Evolutionary conservation across 2,329 filamentous ascomycete genomes (phyloP), one percentile per base, ranked within the genome.

Genomic region (Helotiales sp.): DNA sequence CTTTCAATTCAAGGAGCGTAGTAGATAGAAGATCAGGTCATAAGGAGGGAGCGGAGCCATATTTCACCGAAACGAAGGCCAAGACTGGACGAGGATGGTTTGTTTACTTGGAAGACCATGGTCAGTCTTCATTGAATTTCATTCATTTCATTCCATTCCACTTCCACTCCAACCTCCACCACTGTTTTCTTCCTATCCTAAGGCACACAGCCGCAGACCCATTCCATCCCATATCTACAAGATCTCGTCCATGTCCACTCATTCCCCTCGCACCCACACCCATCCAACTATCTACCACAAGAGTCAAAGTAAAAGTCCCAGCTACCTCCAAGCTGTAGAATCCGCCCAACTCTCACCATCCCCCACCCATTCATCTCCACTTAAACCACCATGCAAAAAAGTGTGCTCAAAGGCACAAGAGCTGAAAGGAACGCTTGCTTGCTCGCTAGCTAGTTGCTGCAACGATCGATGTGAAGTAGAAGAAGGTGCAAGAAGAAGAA

Each of bases 391-490:
- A 43, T 52, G 32, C 47, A 45, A 43, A 34, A 40, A 62, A 54
- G 32, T 20, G 40, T 45, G 40, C 47, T 24, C 30, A 62, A 30
- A 43, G 45, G 30, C 26, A 60, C n/a, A n/a, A n/a, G n/a, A n/a
- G n/a, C n/a, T n/a, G n/a, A 61, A 54, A 40, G 15, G 32, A 57
- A 57, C 54, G 54, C 54, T 57, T 34, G 52, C 52, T 55, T 24
- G 54, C 54, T 57, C 7, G 32, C 54, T 57, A 22, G 30, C 54
- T 26, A 50, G 37, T 17, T 55, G 32, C 34, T 49, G 47, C 55
- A 60, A 65, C 40, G 63, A 59, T 55, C 63, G 32, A 54, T 61
- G 49, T 30, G 32, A 60, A 57, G 30, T 37, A 62, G 24, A 62
- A 45, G 8, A 45, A 45, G 40, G 40, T 17, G n/a, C n/a, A 22